Evolutionary conservation across 208 protist species (phyloP).

Genomic region (Vickermania ingenoplastis): DNA sequence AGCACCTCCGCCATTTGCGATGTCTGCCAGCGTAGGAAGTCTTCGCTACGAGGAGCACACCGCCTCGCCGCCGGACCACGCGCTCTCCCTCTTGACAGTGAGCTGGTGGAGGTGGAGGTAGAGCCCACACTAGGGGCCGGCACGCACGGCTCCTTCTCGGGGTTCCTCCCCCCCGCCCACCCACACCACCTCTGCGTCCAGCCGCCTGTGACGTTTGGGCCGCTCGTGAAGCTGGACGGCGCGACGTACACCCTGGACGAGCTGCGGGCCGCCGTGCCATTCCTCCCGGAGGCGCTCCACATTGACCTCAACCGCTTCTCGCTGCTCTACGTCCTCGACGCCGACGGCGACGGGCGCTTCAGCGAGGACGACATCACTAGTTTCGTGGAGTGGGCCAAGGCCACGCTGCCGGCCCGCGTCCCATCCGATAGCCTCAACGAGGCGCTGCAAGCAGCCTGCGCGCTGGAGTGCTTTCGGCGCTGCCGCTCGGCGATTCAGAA

Average conservation of each 20-base stretch:
- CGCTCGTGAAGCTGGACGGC: constrained; percentile 19
- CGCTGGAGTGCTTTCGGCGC: constrained; percentile 46
- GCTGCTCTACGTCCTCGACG: constrained; percentile 54
- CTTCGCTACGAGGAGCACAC: not conserved
- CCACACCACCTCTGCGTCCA: not conserved
- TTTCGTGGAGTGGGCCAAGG: constrained; percentile 53
- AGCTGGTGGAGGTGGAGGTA: too few relatives aligned
- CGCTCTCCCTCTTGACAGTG: too few relatives aligned
- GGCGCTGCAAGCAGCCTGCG: constrained; percentile 33
- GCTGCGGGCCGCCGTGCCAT: constrained; percentile 29
- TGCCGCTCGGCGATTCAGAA: constrained; percentile 23
- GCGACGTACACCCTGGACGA: constrained; percentile 47
- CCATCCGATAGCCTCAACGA: constrained; percentile 37
- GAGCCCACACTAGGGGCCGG: too few relatives aligned
- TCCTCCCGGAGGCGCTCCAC: constrained; percentile 44
- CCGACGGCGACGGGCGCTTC: constrained; percentile 52
- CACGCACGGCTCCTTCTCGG: too few relatives aligned
- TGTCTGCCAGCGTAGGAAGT: not conserved
- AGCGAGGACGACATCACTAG: constrained; percentile 27
- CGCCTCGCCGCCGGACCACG: not conserved
- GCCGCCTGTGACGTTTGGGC: constrained; percentile 8
- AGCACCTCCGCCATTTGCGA: too few relatives aligned
- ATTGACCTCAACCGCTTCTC: constrained; percentile 42
- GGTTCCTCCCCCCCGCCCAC: too few relatives aligned
- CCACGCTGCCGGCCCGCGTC: constrained; percentile 19